Base-by-base conservation (phyloP, 306 rosid genomes). In the Hippophae gyantsensis region DNA sequence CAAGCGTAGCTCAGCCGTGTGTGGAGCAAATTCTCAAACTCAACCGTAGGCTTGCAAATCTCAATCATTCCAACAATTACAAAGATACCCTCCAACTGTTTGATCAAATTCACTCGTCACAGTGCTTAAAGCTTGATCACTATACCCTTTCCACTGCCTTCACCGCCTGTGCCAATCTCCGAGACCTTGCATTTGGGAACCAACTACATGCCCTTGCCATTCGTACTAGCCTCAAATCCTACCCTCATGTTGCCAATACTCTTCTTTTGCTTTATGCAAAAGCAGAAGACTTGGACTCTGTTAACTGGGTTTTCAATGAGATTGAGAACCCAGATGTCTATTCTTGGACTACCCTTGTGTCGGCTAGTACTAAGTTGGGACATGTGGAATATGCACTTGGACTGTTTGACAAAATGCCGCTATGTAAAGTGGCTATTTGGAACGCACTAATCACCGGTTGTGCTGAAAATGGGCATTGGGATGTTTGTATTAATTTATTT, bases 391-490 rank as follows among this genome's bases (percentile, higher is more conserved):
- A 73, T 68, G 96, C 86, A 7, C 64, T 50, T 13, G 58, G 77
- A 42, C 8, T 83, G 48, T 85, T 85, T 49, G 94, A 71, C 52
- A 9, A 59, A 79, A 79, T 73, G 81, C 90, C 86, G 0, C 61
- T 42, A 23, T 13, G 62, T 13, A 61, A 79, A 42, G 94, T 79
- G 57, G 81, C 83, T 0, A 58, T 74, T 75, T 88, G 94, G 96
- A 88, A 88, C 63, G 94, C 94, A 43, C 45, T 83, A 10, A 81
- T 84, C 1, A 82, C 94, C 2, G 94, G 96, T 6, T 80, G 77
- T 54, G 62, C 73, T 0, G 74, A 72, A 56, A 76, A 71, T 48
- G 81, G 86, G 13, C 25, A 10, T 10, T 49, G 41, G 40, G 60
- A 56, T 27, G 55, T 75, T 72, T 86, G 83, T 70, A 54, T 83